These are phyloP conservation scores for Elasticomyces elasticus DNA, from an alignment of 495 filamentous ascomycete species.

Conservation along the genomic window DNA sequence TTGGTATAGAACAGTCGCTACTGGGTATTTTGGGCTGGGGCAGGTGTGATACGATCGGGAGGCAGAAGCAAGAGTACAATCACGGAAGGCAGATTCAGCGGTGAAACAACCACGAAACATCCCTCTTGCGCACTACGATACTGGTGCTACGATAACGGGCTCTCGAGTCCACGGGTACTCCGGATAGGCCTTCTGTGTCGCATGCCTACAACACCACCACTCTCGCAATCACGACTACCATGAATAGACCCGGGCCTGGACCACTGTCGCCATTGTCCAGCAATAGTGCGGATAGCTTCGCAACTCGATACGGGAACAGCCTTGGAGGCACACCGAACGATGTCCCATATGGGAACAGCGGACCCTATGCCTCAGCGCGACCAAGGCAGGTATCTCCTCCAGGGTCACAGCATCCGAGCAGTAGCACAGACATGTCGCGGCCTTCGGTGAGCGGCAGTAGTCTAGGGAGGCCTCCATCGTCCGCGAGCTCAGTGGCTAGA, in stretches of 20 bases:
- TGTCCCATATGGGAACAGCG: conserved; percentile 7
- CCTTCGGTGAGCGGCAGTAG: conserved; percentile 16
- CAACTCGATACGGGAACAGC: conserved; percentile 1
- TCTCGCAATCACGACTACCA: background rate
- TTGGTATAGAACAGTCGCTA: background rate
- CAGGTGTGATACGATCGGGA: background rate
- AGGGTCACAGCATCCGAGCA: conserved; percentile 18
- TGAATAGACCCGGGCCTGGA: conserved; percentile 11
- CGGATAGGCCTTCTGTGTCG: background rate
- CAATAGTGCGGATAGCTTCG: conserved; percentile 9
- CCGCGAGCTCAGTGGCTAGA: conserved; percentile 16
- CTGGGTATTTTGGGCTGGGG: background rate
- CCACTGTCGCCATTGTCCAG: conserved; percentile 15
- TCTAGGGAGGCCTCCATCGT: conserved; percentile 8
- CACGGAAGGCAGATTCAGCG: background rate
- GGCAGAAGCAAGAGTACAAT: background rate
- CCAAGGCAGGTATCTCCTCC: conserved; percentile 8
- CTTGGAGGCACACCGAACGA: conserved; percentile 7
- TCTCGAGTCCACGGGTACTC: background rate
- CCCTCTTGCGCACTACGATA: background rate
- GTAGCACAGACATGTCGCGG: conserved; percentile 19
- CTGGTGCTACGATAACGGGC: background rate
- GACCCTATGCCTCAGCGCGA: conserved; percentile 13
- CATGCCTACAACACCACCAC: background rate
- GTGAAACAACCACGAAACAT: background rate